Percentiles rank a stretch among this genome's conserved stretches.
These are phyloP conservation scores for Debaryomyces psychrophilus DNA, from an alignment of 1,139 yeast genomes.

Conservation along the genomic window DNA sequence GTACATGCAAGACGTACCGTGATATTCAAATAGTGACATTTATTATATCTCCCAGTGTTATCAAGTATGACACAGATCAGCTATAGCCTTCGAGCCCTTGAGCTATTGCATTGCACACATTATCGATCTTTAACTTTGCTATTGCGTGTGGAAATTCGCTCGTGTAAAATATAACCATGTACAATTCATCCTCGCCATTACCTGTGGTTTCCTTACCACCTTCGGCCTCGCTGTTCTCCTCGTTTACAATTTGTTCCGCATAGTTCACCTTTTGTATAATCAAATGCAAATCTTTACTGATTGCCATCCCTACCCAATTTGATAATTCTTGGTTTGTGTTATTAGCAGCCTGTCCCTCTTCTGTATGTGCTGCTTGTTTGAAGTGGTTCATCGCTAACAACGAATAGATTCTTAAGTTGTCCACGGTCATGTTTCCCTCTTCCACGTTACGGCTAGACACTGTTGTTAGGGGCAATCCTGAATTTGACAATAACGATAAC, in stretches of 20 bases:
- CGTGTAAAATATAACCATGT: constrained; percentile 37
- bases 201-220: not conserved
- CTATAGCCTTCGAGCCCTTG: constrained; percentile 38
- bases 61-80: not conserved
- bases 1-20: too few species aligned
- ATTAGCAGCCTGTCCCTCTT: constrained; percentile 11
- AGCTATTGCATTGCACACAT: constrained; percentile 32
- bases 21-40: too few species aligned
- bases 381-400: constrained; percentile 45
- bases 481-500: constrained; percentile 45
- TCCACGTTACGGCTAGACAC: constrained; percentile 23
- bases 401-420: constrained; percentile 49
- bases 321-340: constrained; percentile 12
- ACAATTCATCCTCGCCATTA: constrained; percentile 19
- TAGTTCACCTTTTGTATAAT: constrained; percentile 28
- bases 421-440: constrained; percentile 31
- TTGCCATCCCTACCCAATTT: constrained; percentile 38
- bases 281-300: constrained; percentile 34
- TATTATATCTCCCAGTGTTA: not conserved
- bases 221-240: constrained; percentile 12
- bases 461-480: constrained; percentile 47
- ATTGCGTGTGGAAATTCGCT: constrained; percentile 39
- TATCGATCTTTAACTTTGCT: constrained; percentile 49
- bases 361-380: constrained; percentile 17
- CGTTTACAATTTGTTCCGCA: constrained; percentile 7